Evolutionary conservation across 2,329 filamentous ascomycete genomes (phyloP).

Genomic region (Cladophialophora psammophila): DNA sequence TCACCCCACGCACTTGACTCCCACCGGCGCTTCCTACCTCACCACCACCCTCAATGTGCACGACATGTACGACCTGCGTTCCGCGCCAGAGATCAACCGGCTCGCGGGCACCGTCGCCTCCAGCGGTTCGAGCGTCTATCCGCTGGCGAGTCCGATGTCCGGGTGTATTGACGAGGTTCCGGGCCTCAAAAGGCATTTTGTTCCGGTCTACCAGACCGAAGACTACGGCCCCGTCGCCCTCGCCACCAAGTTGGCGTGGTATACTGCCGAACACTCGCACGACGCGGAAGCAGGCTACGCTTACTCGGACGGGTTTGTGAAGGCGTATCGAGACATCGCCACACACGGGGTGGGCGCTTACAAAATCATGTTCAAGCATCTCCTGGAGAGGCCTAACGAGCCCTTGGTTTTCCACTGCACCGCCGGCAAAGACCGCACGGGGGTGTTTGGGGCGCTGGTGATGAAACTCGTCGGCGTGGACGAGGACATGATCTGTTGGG

Average conservation of each 20-base stretch:
- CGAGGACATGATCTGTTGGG: constrained; percentile 66
- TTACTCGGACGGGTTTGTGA: constrained; percentile 64
- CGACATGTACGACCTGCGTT: constrained; percentile 73
- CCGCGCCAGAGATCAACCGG: constrained; percentile 50
- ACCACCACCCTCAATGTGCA: constrained; percentile 63
- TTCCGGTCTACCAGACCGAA: constrained; percentile 71
- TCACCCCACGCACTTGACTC: constrained; percentile 67
- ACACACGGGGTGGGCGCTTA: constrained; percentile 64
- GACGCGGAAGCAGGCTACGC: constrained; percentile 48
- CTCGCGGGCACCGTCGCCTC: constrained; percentile 43
- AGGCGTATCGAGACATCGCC: constrained; percentile 72
- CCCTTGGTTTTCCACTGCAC: constrained; percentile 73
- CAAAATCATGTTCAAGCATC: constrained; percentile 66
- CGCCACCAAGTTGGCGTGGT: constrained; percentile 67
- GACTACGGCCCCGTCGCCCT: constrained; percentile 67
- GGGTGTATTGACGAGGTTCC: constrained; percentile 35
- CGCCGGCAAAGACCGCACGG: constrained; percentile 79
- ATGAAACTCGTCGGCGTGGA: constrained; percentile 69
- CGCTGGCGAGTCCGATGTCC: constrained; percentile 29
- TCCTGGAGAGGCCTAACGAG: constrained; percentile 48
- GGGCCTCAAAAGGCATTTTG: constrained; percentile 64
- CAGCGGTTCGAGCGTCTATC: constrained; percentile 38
- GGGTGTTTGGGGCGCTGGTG: constrained; percentile 71
- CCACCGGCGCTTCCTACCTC: constrained; percentile 61
- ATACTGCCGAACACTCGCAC: constrained; percentile 61